Evolutionary conservation across 1,284 basidiomycete genomes (phyloP).

Genomic region (Cutaneotrichosporon sp.): DNA sequence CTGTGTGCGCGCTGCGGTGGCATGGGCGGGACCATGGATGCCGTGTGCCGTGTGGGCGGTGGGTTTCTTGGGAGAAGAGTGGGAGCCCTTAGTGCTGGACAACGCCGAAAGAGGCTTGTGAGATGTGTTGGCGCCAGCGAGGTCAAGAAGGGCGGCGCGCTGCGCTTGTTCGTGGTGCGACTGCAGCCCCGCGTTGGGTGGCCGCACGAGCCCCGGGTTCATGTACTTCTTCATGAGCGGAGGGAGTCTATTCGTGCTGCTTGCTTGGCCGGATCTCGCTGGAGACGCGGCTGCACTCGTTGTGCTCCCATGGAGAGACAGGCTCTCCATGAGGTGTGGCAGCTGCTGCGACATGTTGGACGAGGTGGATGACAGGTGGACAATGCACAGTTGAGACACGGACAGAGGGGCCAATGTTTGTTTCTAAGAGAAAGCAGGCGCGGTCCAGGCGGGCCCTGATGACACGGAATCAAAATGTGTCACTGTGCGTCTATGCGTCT

Average conservation of each 20-base stretch:
- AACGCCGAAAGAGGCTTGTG: slow-evolving; percentile 6
- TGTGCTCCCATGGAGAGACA: slow-evolving; percentile 4
- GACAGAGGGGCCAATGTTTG: not conserved
- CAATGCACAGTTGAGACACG: not conserved
- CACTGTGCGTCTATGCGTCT: too few relatives aligned
- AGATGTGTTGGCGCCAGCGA: slow-evolving; percentile 38
- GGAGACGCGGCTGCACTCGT: not conserved
- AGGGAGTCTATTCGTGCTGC: slow-evolving; percentile 31
- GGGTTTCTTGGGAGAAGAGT: not conserved
- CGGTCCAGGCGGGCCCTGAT: too few relatives aligned
- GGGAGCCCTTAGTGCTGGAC: not conserved
- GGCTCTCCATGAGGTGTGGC: slow-evolving; percentile 10
- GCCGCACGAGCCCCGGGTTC: slow-evolving; percentile 42
- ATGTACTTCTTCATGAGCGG: slow-evolving; percentile 48
- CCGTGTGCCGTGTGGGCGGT: slow-evolving; percentile 10
- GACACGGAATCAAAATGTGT: too few relatives aligned
- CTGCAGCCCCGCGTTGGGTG: slow-evolving; percentile 39
- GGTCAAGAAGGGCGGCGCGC: slow-evolving; percentile 37
- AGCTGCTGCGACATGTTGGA: slow-evolving; percentile 10
- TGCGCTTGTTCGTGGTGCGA: slow-evolving; percentile 22
- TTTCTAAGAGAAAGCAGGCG: slow-evolving; percentile 3
- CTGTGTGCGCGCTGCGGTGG: slow-evolving; percentile 22
- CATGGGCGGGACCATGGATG: slow-evolving; percentile 20
- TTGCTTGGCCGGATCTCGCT: not conserved
- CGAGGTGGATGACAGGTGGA: not conserved